Base-by-base conservation (phyloP, 495 filamentous ascomycete species). In the Filosporella fistucella region DNA sequence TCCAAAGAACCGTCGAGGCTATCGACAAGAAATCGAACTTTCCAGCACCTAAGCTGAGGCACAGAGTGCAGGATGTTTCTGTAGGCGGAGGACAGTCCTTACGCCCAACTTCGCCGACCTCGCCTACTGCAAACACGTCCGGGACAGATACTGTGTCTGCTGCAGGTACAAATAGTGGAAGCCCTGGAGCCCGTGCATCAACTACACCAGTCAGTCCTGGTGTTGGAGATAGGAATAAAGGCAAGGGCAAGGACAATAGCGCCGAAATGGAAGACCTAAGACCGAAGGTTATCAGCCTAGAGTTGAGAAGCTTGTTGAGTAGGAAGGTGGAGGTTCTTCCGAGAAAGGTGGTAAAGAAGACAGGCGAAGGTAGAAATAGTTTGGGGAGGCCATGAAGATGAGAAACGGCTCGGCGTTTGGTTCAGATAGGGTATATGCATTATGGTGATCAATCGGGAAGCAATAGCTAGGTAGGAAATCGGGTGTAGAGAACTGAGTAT, bases 21-120 rank as follows among this genome's bases (percentile, higher is more conserved):
- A 82, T 93, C 28, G 93, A 99, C 60, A 95, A 89, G 59, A 81
- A 86, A 50, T 85, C 82, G 32, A 91, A 91, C 59, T 93, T 93
- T 5, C 71, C 78, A 0, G 71, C 80, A 1, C 75, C 85, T 7
- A 63, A 68, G 45, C 63, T 77, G 22, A 64, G 75, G 22, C 81
- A 82, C 50, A 69, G 80, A 2, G 45, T 45, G 35, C 12, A 34
- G 17, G 36, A 34, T 20, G 13, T 44, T 3, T 28, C 39, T 11
- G 2, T 25, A 6, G 26, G 28, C 11, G n/a, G 22, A 9, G 26
- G 34, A 17, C 32, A 20, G 9, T 42, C 39, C 28, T 4, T 25
- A 12, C 23, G 17, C 30, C 46, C 47, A 17, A 30, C 45, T 29
- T 38, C 39, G n/a, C 12, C 43, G 14, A 42, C 26, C 35, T 13